Evolutionary conservation across 176 grass and related monocot species (phyloP).

Genomic region (Carex pumila): DNA sequence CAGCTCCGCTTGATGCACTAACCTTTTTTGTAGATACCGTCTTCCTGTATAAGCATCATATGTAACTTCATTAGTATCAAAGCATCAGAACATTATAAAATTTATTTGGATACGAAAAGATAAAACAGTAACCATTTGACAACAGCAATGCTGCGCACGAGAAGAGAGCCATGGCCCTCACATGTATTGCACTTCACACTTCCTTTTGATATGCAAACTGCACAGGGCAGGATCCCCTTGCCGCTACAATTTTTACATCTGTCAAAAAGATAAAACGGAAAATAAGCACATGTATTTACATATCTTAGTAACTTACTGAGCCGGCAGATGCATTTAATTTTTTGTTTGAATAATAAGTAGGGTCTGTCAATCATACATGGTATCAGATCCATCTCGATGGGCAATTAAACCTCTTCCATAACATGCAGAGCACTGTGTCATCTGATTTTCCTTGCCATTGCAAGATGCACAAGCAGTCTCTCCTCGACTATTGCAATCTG

Average conservation of each 20-base stretch:
- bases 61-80: slow-evolving; percentile 6
- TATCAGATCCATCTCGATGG: slow-evolving; percentile 88
- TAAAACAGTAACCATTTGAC: slow-evolving; percentile 58
- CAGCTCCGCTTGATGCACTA: slow-evolving; percentile 58
- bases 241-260: slow-evolving; percentile 79
- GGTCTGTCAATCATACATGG: slow-evolving; percentile 27
- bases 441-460: slow-evolving; percentile 82
- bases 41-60: slow-evolving; percentile 45
- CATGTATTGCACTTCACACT: slow-evolving; percentile 65
- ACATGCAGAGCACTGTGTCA: slow-evolving; percentile 54
- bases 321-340: background rate
- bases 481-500: slow-evolving; percentile 66
- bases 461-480: slow-evolving; percentile 57
- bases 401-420: slow-evolving; percentile 70
- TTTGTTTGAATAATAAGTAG: background rate
- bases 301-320: background rate
- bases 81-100: slow-evolving; percentile 5
- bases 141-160: slow-evolving; percentile 51
- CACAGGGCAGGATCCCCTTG: slow-evolving; percentile 70
- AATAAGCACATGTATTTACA: background rate
- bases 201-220: slow-evolving; percentile 63
- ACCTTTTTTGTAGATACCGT: slow-evolving; percentile 56
- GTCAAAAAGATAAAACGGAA: slow-evolving; percentile 18
- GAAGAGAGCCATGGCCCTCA: slow-evolving; percentile 63
- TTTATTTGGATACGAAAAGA: slow-evolving; percentile 9